Base-by-base conservation (phyloP, 2,329 filamentous ascomycete genomes). In the Phoma sp. region DNA sequence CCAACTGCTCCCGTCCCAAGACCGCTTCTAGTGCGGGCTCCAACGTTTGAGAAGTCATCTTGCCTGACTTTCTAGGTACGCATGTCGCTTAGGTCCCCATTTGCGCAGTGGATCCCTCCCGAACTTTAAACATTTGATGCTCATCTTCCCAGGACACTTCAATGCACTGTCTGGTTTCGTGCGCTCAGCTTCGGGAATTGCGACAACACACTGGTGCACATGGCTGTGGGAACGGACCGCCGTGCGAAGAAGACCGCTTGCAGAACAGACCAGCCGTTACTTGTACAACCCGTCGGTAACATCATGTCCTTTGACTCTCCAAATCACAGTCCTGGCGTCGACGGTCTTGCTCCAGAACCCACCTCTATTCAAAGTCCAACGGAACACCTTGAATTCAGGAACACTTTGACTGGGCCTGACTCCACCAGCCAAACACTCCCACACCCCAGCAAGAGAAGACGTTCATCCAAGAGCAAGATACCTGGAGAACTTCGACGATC, bases 401-500 rank as follows among this genome's bases (percentile, higher is more conserved):
- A 61, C 36, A 55, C 63, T 52, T 51, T 64, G 12, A 50, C 63
- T 51, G 62, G 59, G 39, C 65, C 65, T 38, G 61, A 64, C 6
- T 38, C 55, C 32, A 47, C 50, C 29, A 36, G 55, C 19, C 65
- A 68, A 36, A 40, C 61, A 43, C 66, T 68, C n/a, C 64, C 63
- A 21, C 67, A 69, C 13, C 50, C 62, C 17, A 64, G 47, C 55
- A 76, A 76, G 56, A 78, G 74, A 53, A 66, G 70, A 60, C 73
- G 74, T 40, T 62, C 71, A 2, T 74, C 73, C 51, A 78, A 77
- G 62, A 71, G 65, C 62, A 80, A 77, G 60, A 55, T 64, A n/a
- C 64, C 73, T n/a, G 60, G 67, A 31, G 69, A 74, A 45, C 73
- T 80, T 53, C 74, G 77, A 58, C 72, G 78, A 45, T 76, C 77